These are phyloP conservation scores for Leucaena leucocephala DNA, from an alignment of 306 rosid genomes.

Conservation along the genomic window DNA sequence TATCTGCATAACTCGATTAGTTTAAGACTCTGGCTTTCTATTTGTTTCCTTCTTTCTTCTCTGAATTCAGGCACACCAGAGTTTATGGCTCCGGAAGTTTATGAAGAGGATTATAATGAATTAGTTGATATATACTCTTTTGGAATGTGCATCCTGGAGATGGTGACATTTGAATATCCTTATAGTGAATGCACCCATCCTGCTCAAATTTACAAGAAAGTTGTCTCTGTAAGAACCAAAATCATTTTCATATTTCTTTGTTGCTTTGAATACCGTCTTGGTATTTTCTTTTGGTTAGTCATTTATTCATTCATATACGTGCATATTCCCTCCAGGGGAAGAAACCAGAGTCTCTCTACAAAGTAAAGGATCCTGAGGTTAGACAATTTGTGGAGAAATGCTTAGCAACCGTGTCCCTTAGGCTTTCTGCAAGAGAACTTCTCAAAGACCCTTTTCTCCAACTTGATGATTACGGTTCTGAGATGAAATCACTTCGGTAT, in stretches of 20 bases:
- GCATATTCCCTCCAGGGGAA: slow-evolving; percentile 60
- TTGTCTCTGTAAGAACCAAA: slow-evolving; percentile 63
- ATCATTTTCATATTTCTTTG: background rate
- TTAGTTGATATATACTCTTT: slow-evolving; percentile 94
- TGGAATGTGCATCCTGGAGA: slow-evolving; percentile 98
- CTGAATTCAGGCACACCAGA: slow-evolving; percentile 87
- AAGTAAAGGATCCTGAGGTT: slow-evolving; percentile 77
- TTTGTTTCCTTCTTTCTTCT: slow-evolving; percentile 7
- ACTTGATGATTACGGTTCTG: slow-evolving; percentile 64
- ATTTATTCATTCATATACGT: slow-evolving; percentile 26
- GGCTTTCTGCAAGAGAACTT: slow-evolving; percentile 88
- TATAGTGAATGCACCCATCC: slow-evolving; percentile 94
- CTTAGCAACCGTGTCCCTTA: slow-evolving; percentile 73
- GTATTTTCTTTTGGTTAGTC: background rate
- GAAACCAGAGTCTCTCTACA: slow-evolving; percentile 81
- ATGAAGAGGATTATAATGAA: slow-evolving; percentile 93
- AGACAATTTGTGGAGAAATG: slow-evolving; percentile 84
- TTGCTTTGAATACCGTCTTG: background rate
- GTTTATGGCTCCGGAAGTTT: slow-evolving; percentile 99
- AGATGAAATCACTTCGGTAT: slow-evolving; percentile 46
- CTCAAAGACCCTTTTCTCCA: slow-evolving; percentile 85
- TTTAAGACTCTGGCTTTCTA: slow-evolving; percentile 5
- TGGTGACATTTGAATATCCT: slow-evolving; percentile 96
- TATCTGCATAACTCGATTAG: slow-evolving; percentile 9
- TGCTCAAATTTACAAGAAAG: slow-evolving; percentile 98